phyloP scores from a whole-genome alignment of 2,329 filamentous ascomycete genomes.

The Penicillium sp. region DNA sequence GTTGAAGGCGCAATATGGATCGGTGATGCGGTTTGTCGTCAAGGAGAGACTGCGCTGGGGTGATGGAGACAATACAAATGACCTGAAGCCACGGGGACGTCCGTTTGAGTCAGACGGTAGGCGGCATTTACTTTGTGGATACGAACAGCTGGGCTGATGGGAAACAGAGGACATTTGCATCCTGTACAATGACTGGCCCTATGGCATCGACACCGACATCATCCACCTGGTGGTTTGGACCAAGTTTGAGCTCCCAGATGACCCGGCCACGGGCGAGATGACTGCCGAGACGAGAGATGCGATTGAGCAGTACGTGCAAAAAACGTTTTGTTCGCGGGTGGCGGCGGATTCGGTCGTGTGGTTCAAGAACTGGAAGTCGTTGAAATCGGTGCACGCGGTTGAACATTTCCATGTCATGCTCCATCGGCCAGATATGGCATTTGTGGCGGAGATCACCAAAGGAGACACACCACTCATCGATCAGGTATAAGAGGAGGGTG shows the following conservation, averaged over 20 bases:
- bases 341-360: slow-evolving; percentile 58
- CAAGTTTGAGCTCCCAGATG: slow-evolving; percentile 73
- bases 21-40: slow-evolving; percentile 71
- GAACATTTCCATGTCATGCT: slow-evolving; percentile 97
- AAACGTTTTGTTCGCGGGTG: slow-evolving; percentile 55
- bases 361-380: slow-evolving; percentile 86
- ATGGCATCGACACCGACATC: slow-evolving; percentile 71
- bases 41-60: slow-evolving; percentile 65
- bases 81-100: slow-evolving; percentile 27
- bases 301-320: slow-evolving; percentile 66
- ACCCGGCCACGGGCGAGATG: slow-evolving; percentile 60
- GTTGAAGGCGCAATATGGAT: slow-evolving; percentile 64
- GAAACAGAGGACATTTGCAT: slow-evolving; percentile 61
- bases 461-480: slow-evolving; percentile 65
- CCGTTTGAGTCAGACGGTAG: slow-evolving; percentile 37
- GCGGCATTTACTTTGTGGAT: background rate
- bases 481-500: slow-evolving; percentile 29
- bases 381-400: slow-evolving; percentile 80
- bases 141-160: slow-evolving; percentile 14
- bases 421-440: slow-evolving; percentile 64
- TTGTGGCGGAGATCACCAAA: slow-evolving; percentile 65
- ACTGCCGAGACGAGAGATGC: slow-evolving; percentile 57
- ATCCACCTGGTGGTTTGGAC: slow-evolving; percentile 89
- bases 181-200: slow-evolving; percentile 89
- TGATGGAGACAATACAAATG: slow-evolving; percentile 38